Base-by-base conservation (phyloP, 2,329 filamentous ascomycete species). In the Botryosphaeria dothidea region DNA sequence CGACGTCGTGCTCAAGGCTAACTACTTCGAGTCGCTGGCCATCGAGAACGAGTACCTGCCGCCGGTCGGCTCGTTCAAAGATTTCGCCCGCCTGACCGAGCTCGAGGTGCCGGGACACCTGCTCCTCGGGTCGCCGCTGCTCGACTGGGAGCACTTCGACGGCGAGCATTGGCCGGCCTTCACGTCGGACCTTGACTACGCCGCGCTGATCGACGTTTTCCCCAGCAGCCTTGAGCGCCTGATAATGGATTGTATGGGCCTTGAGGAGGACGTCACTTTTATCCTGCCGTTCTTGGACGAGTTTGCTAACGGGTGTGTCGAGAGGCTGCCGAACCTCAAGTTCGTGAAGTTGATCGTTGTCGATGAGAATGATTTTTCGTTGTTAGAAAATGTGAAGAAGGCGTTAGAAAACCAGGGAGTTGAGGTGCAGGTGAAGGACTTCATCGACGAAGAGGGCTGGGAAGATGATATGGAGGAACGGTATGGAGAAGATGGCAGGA, bases 1-100 rank as follows among this genome's bases (percentile, higher is more conserved):
- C n/a, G 54, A 58, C 36, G 54, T 58, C 8, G 54, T 58, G 36
- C 54, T 58, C 54, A 58, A 58, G 54, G 54, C 54, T 17, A 58
- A 58, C 25, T 45, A 43, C 36, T 58, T 58, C 38, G 54, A 58
- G 25, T 58, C 23, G 6, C 23, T 58, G 21, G 54, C 54, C 25
- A 45, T 58, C 54, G 54, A 58, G 9, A 45, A 58, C 25, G 54
- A 58, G 25, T 58, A 58, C 34, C 36, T 58, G 23, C 36, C 54
- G 36, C 54, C 54, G 15, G 8, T 58, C 36, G 54, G 54, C 54
- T 58, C 54, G 7, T 58, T 58, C 36, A 58, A 58, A 23, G 36
- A 27, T 6, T 58, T 58, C 19, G 15, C 36, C 9, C 54, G 38
- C n/a, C 54, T 58, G 7, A 43, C 13, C 1, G 38, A 45, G 25